Evolutionary conservation across 108 stramenopile genomes (phyloP).

Genomic region (Pseudonitzschia delicatissima): DNA sequence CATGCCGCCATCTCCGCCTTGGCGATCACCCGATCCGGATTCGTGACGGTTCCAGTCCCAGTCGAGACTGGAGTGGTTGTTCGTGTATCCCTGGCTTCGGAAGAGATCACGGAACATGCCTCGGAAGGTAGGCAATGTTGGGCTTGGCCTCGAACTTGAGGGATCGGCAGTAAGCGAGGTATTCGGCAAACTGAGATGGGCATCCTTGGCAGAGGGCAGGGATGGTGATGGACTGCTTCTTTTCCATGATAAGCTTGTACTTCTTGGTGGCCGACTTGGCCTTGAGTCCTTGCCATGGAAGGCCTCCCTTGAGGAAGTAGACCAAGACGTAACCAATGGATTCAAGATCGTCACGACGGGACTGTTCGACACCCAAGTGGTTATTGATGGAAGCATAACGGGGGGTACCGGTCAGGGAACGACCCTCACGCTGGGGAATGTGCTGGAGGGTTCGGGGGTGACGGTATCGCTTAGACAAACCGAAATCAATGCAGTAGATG

Average conservation of each 20-base stretch:
- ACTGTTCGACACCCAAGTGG: constrained; percentile 97
- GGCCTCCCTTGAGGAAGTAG: constrained; percentile 96
- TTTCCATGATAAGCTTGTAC: constrained; percentile 95
- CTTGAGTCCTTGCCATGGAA: constrained; percentile 99
- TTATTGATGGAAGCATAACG: constrained; percentile 98
- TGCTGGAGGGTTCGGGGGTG: constrained; percentile 98
- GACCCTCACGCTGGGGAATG: constrained; percentile 96
- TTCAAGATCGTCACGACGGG: constrained; percentile 96
- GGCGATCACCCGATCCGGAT: constrained; percentile 32
- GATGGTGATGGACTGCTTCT: constrained; percentile 90
- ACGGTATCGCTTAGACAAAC: constrained; percentile 95
- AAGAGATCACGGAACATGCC: constrained; percentile 96
- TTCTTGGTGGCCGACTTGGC: constrained; percentile 92
- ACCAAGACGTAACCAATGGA: constrained; percentile 97
- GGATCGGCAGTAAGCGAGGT: constrained; percentile 95
- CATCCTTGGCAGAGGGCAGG: constrained; percentile 95
- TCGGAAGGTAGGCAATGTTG: constrained; percentile 95
- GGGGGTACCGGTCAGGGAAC: constrained; percentile 91
- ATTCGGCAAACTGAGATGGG: constrained; percentile 96
- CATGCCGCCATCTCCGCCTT: constrained; percentile 16
- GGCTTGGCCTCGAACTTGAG: constrained; percentile 99
- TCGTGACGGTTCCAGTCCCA: constrained; percentile 93
- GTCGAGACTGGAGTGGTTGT: constrained; percentile 84
- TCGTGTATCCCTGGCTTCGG: constrained; percentile 88
- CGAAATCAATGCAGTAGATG: constrained; percentile 98